Evolutionary conservation across 306 rosid species (phyloP), one percentile per base, ranked within the genome.

Genomic region (apple (Malus domestica)): DNA sequence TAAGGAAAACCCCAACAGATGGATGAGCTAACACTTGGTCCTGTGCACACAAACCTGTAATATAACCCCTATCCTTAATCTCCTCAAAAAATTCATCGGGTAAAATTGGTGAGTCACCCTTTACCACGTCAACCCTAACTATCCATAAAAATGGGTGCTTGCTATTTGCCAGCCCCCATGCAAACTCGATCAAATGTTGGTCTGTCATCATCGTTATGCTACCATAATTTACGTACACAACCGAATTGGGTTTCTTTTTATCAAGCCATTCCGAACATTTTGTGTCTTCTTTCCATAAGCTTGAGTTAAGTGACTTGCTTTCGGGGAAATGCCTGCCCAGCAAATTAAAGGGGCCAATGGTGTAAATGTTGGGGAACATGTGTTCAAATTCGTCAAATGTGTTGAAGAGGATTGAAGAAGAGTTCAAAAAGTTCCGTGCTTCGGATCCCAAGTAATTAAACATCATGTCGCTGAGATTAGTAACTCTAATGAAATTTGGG

Each of bases 131-230:
- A 4, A 79, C 83, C 79, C 89, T 81, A n/a, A 88, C 30, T 19
- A 86, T 73, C 87, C 88, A 86, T 70, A 83, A 45, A 71, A 84
- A 82, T 11, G 83, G 78, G 23, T 71, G 78, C 25, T 81, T 77
- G 62, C 85, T 84, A n/a, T 80, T 83, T 32, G 90, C 90, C 5
- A 83, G 80, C 4, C 89, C 90, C 90, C 87, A 82, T 20, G 88
- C 88, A 76, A 88, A 80, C 54, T 86, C 92, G 40, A 27, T 71
- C 19, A 88, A 20, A 12, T 74, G 66, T 40, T 80, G 19, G 19
- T 80, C 74, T 6, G 85, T 77, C 80, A 88, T 86, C 30, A 61
- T 74, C 0, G 86, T 82, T 45, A 83, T 7, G 12, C 88, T 85
- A 1, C 88, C 88, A 76, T 81, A 86, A 33, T 81, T 88, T 4